A percentile compares a stretch with the other conserved stretches of the same genome.
Conservation (phyloP, 768 basidiomycete genomes). For the Lactifluus hygrophoroides region DNA sequence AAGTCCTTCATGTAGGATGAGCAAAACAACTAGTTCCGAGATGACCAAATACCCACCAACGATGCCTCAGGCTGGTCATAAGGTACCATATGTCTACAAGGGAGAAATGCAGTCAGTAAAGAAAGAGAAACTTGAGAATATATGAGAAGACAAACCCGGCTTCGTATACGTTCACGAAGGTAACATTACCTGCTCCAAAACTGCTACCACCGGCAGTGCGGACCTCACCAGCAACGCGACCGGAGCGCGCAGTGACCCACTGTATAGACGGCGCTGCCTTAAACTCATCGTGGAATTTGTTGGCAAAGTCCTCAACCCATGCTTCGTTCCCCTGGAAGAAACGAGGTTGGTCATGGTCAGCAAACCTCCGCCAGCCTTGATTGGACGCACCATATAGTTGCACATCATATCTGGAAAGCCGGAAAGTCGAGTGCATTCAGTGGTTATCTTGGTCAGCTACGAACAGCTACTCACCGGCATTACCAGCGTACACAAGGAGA, state of each 20-base stretch:
- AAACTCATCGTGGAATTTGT: slow-evolving; percentile 57
- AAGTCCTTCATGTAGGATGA: slow-evolving; percentile 37
- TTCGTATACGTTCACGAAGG: slow-evolving; percentile 68
- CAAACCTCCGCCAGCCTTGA: neutral
- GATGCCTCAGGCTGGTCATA: slow-evolving; percentile 85
- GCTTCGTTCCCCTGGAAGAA: slow-evolving; percentile 59
- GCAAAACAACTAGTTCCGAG: neutral
- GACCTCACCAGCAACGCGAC: slow-evolving; percentile 56
- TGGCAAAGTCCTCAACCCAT: slow-evolving; percentile 61
- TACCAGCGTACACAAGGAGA: slow-evolving; percentile 84
- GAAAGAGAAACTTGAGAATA: neutral
- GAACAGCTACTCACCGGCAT: slow-evolving; percentile 42
- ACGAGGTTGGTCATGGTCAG: neutral
- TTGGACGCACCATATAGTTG: slow-evolving; percentile 56
- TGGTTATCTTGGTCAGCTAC: neutral
- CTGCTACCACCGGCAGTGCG: slow-evolving; percentile 59
- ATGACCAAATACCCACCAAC: slow-evolving; percentile 41
- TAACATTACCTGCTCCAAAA: slow-evolving; percentile 71
- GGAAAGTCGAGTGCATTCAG: neutral
- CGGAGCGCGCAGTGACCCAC: slow-evolving; percentile 47
- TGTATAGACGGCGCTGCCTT: slow-evolving; percentile 37
- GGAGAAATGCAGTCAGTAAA: neutral
- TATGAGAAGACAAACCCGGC: slow-evolving; percentile 53
- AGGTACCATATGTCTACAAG: slow-evolving; percentile 76
- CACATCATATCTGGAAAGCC: slow-evolving; percentile 58